These are phyloP conservation scores for Aspergillus clavatus DNA, from an alignment of 2,329 filamentous ascomycete species.

Conservation along the genomic window DNA sequence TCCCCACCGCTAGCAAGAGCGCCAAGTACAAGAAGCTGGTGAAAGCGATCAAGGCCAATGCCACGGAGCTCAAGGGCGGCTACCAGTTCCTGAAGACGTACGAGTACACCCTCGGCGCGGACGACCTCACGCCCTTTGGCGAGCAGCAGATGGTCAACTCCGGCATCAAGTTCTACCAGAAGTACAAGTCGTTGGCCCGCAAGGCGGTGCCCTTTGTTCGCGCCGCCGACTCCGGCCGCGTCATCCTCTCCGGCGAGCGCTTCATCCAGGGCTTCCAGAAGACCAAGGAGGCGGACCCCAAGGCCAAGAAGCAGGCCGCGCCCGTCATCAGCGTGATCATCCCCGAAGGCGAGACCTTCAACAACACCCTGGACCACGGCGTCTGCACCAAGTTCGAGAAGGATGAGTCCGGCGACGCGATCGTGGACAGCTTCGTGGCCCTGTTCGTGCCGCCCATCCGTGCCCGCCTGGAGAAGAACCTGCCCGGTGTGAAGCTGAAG, in stretches of 20 bases:
- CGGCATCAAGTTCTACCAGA: conserved; percentile 68
- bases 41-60: conserved; percentile 58
- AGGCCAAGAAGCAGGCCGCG: conserved; percentile 43
- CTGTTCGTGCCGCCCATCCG: conserved; percentile 65
- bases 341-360: conserved; percentile 60
- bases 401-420: conserved; percentile 40
- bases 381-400: conserved; percentile 67
- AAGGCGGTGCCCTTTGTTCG: conserved; percentile 64
- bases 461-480: conserved; percentile 62
- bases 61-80: conserved; percentile 53
- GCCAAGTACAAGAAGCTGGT: conserved; percentile 60
- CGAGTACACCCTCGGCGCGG: conserved; percentile 64
- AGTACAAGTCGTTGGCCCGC: conserved; percentile 62
- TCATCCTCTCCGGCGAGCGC: conserved; percentile 68
- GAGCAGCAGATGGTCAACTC: conserved; percentile 67
- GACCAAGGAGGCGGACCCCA: conserved; percentile 45
- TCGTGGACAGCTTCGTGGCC: conserved; percentile 55
- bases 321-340: conserved; percentile 62
- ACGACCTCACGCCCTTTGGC: conserved; percentile 65
- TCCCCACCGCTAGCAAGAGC: conserved; percentile 68
- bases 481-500: conserved; percentile 64
- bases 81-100: conserved; percentile 70
- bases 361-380: conserved; percentile 78
- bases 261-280: conserved; percentile 71
- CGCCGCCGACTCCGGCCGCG: conserved; percentile 64